Evolutionary conservation across 2,329 filamentous ascomycete species (phyloP), one percentile per base, ranked within the genome.

Genomic region (Scedosporium apiospermum): DNA sequence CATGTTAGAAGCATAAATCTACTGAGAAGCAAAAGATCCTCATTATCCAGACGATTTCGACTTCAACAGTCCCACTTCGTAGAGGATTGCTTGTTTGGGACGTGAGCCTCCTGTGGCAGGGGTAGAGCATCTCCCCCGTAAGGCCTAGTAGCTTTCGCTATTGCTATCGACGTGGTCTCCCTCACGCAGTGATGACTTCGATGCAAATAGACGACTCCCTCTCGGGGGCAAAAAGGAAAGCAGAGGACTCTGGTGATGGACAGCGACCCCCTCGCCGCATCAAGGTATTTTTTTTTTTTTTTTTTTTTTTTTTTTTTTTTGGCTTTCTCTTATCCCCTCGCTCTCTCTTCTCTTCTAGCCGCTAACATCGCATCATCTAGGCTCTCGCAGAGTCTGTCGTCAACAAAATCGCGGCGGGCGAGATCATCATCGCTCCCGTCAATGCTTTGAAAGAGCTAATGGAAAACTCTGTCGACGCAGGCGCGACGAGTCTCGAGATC

Each of bases 401-500:
- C 67, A 99, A 98, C 80, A 99, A 98, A 74, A 99, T 99, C 68
- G 95, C 95, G 0, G 95, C 95, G 0, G 95, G 95, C 21, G 95
- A 99, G 74, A 99, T 99, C 69, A 99, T 99, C 65, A 92, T 99
- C 58, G 93, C 95, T 2, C 96, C 95, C 0, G 92, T 97, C 30
- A 91, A 99, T 74, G 95, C 96, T 3, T 76, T 99, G 63, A 99
- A 99, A 75, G 95, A 99, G 73, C 79, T 99, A 59, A 92, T 99
- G 12, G 95, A 99, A 73, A 99, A 99, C 69, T 89, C 95, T 3
- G 92, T 99, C 16, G 96, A 99, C 76, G 95, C 96, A n/a, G 93
- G 95, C 4, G 90, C 95, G 3, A 98, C 95, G 0, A 86, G 88
- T 2, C 78, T 99, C 57, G 95, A 99, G 71, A 88, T 99, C 18